Conservation (phyloP, 495 filamentous ascomycete species). For the Clohesyomyces aquaticus region DNA sequence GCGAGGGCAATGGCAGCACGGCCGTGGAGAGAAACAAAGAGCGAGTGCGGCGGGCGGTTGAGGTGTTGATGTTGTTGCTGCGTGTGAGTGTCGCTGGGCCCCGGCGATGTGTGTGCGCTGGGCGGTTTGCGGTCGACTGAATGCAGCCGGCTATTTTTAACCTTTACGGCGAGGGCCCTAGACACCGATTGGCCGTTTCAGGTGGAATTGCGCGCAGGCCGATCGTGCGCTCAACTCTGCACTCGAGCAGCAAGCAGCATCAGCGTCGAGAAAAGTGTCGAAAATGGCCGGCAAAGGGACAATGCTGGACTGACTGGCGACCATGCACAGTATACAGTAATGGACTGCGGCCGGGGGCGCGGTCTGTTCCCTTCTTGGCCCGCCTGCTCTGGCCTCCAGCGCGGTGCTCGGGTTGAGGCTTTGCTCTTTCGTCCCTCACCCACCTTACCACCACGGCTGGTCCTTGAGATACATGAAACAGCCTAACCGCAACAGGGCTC, state of each 20-base stretch:
- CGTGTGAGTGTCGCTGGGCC: neutral
- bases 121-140: constrained; percentile 7
- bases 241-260: too few species aligned
- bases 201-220: constrained; percentile 17
- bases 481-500: constrained; percentile 16
- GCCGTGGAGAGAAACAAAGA: neutral
- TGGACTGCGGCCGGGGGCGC: neutral
- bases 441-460: neutral
- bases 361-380: neutral
- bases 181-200: constrained; percentile 29
- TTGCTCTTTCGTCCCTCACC: constrained; percentile 28
- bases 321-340: neutral
- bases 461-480: constrained; percentile 21
- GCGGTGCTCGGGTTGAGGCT: constrained; percentile 14
- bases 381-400: neutral
- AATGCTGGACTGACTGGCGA: neutral
- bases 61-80: neutral
- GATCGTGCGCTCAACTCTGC: neutral
- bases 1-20: constrained; percentile 1
- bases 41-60: constrained; percentile 2
- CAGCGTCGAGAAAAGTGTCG: too few species aligned
- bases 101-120: constrained; percentile 12
- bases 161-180: constrained; percentile 2
- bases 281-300: too few species aligned
- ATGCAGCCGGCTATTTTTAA: constrained; percentile 31